These are phyloP conservation scores for Chytriomyces confervae DNA, from an alignment of 192 early-diverging fungal genomes.

Conservation along the genomic window DNA sequence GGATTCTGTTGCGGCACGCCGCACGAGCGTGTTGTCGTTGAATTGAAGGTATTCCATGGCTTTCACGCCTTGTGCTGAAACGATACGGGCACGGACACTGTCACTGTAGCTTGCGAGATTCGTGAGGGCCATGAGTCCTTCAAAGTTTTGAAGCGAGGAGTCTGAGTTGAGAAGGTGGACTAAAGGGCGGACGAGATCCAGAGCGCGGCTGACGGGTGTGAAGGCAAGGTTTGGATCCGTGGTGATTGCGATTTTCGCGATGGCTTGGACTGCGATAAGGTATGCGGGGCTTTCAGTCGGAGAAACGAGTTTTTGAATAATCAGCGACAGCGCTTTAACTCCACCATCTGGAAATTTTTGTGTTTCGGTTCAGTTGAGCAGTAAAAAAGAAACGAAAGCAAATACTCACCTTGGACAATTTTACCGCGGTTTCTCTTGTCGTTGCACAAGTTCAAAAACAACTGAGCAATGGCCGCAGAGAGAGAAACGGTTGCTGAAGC, in stretches of 20 bases:
- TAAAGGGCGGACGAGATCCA: conserved; percentile 76
- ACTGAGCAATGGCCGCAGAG: conserved; percentile 68
- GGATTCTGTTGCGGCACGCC: conserved; percentile 68
- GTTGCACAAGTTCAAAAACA: conserved; percentile 74
- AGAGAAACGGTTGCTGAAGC: conserved; percentile 62
- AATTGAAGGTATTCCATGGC: conserved; percentile 71
- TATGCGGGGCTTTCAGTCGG: conserved; percentile 26
- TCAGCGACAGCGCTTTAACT: conserved; percentile 64
- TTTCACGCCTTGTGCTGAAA: conserved; percentile 65
- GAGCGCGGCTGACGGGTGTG: conserved; percentile 60
- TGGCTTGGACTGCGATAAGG: conserved; percentile 74
- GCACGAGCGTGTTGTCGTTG: conserved; percentile 26
- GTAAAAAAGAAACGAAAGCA: neutral
- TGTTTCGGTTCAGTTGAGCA: neutral
- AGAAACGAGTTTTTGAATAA: conserved; percentile 46
- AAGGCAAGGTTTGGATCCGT: conserved; percentile 89
- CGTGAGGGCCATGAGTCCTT: conserved; percentile 90
- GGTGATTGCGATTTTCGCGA: conserved; percentile 94
- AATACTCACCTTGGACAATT: conserved; percentile 65
- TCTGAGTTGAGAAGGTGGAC: conserved; percentile 65
- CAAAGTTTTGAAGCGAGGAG: conserved; percentile 75
- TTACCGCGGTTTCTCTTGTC: conserved; percentile 71
- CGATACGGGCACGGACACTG: conserved; percentile 67
- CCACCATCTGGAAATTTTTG: conserved; percentile 62
- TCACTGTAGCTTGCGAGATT: conserved; percentile 83